Percentiles rank a stretch among this genome's conserved stretches.
Conservation (phyloP, 2,329 filamentous ascomycete genomes). For the Didymellaceae sp. region DNA sequence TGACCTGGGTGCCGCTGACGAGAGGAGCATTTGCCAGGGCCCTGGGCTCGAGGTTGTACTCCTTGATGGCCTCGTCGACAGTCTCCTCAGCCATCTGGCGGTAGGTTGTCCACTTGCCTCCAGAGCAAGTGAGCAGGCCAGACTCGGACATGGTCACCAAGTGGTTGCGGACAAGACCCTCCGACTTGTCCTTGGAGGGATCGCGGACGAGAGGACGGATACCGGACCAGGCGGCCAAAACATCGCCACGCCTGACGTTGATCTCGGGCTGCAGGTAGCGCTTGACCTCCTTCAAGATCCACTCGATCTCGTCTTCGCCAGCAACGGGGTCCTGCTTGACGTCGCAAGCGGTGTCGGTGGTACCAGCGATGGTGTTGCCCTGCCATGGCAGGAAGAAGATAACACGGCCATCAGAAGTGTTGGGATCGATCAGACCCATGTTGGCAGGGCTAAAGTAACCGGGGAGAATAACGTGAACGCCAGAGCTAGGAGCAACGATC, state of each 20-base stretch:
- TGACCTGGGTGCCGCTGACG: conserved; percentile 73
- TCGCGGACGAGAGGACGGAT: conserved; percentile 87
- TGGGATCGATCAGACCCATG: conserved; percentile 87
- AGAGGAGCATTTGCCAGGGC: conserved; percentile 67
- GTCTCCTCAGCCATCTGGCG: conserved; percentile 92
- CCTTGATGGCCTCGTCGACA: conserved; percentile 77
- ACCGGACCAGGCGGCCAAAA: conserved; percentile 89
- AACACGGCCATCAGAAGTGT: conserved; percentile 85
- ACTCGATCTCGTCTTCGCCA: conserved; percentile 83
- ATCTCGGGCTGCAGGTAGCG: conserved; percentile 85
- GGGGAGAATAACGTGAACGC: conserved; percentile 84
- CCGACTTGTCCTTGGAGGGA: conserved; percentile 82
- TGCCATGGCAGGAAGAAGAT: conserved; percentile 96
- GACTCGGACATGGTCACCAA: conserved; percentile 80
- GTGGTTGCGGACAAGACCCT: conserved; percentile 87
- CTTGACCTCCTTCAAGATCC: conserved; percentile 84
- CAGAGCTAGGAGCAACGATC: conserved; percentile 84
- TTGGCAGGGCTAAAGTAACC: conserved; percentile 85
- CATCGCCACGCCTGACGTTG: conserved; percentile 81
- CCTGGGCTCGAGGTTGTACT: conserved; percentile 68
- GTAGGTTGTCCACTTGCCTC: conserved; percentile 93
- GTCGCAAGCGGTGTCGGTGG: conserved; percentile 77
- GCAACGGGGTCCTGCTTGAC: conserved; percentile 78
- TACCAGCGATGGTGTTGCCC: conserved; percentile 89
- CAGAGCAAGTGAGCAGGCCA: conserved; percentile 82